Conservation (phyloP, 1,284 basidiomycete genomes). For the Lentinula novae-zelandiae region DNA sequence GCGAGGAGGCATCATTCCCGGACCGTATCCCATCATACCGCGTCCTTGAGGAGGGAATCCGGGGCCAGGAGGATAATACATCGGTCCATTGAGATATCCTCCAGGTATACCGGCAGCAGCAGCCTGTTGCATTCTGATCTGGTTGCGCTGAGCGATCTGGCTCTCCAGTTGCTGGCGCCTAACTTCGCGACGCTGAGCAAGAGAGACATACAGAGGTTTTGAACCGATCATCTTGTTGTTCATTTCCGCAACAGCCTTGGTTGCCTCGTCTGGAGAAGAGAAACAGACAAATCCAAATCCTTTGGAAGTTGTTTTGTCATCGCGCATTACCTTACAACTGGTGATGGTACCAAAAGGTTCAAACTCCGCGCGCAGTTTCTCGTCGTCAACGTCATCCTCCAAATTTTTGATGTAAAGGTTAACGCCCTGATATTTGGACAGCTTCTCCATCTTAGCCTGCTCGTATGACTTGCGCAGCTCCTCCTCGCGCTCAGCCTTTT, state of each 20-base stretch:
- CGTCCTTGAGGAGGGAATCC: conserved; percentile 81
- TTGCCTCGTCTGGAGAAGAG: conserved; percentile 97
- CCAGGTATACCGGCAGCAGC: conserved; percentile 81
- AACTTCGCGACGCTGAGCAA: conserved; percentile 98
- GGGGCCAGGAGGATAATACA: conserved; percentile 87
- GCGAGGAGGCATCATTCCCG: conserved; percentile 84
- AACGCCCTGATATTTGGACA: conserved; percentile 98
- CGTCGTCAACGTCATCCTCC: conserved; percentile 92
- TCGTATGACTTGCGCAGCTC: conserved; percentile 95
- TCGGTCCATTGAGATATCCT: conserved; percentile 79
- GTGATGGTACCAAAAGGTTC: conserved; percentile 97
- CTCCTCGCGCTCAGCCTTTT: conserved; percentile 98
- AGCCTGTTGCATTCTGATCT: conserved; percentile 93
- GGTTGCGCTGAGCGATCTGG: conserved; percentile 95
- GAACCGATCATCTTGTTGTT: conserved; percentile 99
- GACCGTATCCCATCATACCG: conserved; percentile 80
- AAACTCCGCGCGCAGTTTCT: conserved; percentile 93
- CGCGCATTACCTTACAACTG: conserved; percentile 99
- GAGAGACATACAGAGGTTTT: conserved; percentile 98
- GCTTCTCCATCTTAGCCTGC: conserved; percentile 94
- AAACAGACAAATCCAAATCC: conserved; percentile 99
- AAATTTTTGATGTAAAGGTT: conserved; percentile 99
- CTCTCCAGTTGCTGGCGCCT: conserved; percentile 98
- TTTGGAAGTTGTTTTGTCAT: conserved; percentile 87
- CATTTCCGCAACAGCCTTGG: conserved; percentile 99